Evolutionary conservation across 345 rosid genomes (phyloP).

Genomic region (Limnanthes douglasii): DNA sequence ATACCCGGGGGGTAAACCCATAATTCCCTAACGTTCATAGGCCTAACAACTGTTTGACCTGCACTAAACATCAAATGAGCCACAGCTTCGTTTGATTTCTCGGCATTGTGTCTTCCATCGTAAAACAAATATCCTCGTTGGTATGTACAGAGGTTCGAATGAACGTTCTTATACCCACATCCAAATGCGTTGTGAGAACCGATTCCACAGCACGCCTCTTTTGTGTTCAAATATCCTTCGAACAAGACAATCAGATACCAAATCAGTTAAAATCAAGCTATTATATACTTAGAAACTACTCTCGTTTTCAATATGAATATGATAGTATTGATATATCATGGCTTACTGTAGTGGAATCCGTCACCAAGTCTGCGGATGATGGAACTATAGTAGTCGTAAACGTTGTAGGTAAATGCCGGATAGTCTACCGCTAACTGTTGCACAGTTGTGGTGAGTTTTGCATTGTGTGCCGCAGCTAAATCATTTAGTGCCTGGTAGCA

Average conservation of each 20-base stretch:
- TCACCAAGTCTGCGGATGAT: conserved; percentile 10
- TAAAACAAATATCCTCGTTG: conserved; percentile 13
- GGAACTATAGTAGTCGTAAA: conserved; percentile 12
- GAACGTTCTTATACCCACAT: conserved; percentile 13
- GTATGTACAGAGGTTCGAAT: conserved; percentile 16
- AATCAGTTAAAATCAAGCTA: not conserved
- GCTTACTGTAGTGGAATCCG: conserved; percentile 8
- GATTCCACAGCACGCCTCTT: conserved; percentile 13
- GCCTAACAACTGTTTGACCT: conserved; percentile 11
- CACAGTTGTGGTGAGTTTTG: conserved; percentile 6
- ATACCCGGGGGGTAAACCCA: conserved; percentile 7
- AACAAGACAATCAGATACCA: not conserved
- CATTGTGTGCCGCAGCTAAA: conserved; percentile 13
- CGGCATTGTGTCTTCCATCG: conserved; percentile 19
- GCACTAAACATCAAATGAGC: conserved; percentile 12
- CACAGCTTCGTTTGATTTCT: conserved; percentile 11
- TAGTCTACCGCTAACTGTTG: not conserved
- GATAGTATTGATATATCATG: too few relatives aligned
- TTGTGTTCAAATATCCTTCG: conserved; percentile 15
- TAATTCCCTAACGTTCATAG: conserved; percentile 11
- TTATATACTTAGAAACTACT: not conserved
- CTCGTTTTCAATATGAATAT: too few relatives aligned
- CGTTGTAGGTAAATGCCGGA: conserved; percentile 9
- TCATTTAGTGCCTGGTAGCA: conserved; percentile 10
- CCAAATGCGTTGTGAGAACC: conserved; percentile 18